Base-by-base conservation (phyloP, 2,329 filamentous ascomycete genomes). In the Fusarium illudens region DNA sequence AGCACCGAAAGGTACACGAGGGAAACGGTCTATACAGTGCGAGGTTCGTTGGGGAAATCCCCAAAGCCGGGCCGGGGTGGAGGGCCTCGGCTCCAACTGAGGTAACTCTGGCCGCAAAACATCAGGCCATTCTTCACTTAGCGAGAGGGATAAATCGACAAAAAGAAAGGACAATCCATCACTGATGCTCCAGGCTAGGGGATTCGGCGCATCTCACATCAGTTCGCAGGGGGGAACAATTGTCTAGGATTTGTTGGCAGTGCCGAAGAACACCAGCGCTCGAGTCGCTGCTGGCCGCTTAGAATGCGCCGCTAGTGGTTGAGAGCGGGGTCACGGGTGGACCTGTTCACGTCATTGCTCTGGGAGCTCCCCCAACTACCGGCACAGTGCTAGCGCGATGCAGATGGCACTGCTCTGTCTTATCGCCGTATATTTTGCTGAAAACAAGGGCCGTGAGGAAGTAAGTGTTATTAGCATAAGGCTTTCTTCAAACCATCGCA, bases 321-420 rank as follows among this genome's bases (percentile, higher is more conserved):
- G 19, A 32, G 17, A 34, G 32, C 59, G 51, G 54, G 56, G 65
- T 54, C 30, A 46, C 25, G 36, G 15, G 64, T 67, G 65, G 54
- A 12, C 44, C 50, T 52, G 25, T 8, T 44, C 50, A 65, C 65
- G 65, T 68, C 65, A 68, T 68, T 58, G 36, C 49, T 42, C 20
- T 32, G 33, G 17, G 17, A 66, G 36, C 53, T 60, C 20, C 19
- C 30, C 39, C 36, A 42, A 58, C 42, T 37, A 49, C 42, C 30
- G 39, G n/a, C 20, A 57, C 53, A 48, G 53, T 57, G 53, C 15
- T 48, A 19, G 37, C 29, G 29, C 39, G 37, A n/a, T 20, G 39
- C 30, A 34, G 30, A 27, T 49, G 20, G n/a, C 39, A 56, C 39
- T 56, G 25, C 15, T 19, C 29, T 11, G 12, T 44, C 29, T 42